phyloP scores from a whole-genome alignment of 306 rosid genomes.

The Erythrophleum fordii region DNA sequence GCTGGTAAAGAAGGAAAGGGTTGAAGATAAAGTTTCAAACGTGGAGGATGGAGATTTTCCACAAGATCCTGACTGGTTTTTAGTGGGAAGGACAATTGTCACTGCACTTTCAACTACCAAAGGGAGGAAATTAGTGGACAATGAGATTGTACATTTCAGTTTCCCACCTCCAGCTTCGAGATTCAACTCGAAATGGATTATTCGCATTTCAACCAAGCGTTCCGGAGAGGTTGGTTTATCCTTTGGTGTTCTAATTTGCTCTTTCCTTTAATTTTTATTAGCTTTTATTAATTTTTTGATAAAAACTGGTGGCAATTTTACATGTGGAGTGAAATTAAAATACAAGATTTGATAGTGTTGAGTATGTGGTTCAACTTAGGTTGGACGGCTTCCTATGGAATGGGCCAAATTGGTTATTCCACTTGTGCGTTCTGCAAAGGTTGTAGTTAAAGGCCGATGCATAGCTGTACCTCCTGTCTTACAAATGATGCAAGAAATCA shows the following conservation, averaged over 20 bases:
- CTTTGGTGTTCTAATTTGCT: too few relatives aligned
- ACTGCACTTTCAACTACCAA: conserved; percentile 64
- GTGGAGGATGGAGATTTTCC: conserved; percentile 81
- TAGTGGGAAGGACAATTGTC: conserved; percentile 69
- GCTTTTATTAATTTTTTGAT: background rate
- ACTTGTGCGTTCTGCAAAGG: conserved; percentile 60
- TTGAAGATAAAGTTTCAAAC: conserved; percentile 38
- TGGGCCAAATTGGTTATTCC: conserved; percentile 77
- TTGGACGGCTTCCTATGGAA: conserved; percentile 89
- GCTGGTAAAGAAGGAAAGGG: conserved; percentile 29
- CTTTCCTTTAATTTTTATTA: background rate
- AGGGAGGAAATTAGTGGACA: conserved; percentile 72
- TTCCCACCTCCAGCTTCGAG: conserved; percentile 43
- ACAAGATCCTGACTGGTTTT: conserved; percentile 60
- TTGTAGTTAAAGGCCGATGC: conserved; percentile 68
- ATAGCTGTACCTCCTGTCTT: conserved; percentile 63
- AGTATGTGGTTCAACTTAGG: conserved; percentile 44
- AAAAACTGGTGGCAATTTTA: background rate
- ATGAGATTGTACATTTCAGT: conserved; percentile 71
- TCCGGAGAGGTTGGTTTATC: conserved; percentile 60
- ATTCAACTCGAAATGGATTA: conserved; percentile 58
- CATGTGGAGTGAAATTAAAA: background rate
- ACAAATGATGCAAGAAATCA: conserved; percentile 74
- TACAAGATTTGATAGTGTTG: background rate
- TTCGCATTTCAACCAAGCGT: conserved; percentile 81